A percentile compares a stretch with the other conserved stretches of the same genome.
Conservation (phyloP, 306 rosid species). For the Chamaecrista fasciculata region DNA sequence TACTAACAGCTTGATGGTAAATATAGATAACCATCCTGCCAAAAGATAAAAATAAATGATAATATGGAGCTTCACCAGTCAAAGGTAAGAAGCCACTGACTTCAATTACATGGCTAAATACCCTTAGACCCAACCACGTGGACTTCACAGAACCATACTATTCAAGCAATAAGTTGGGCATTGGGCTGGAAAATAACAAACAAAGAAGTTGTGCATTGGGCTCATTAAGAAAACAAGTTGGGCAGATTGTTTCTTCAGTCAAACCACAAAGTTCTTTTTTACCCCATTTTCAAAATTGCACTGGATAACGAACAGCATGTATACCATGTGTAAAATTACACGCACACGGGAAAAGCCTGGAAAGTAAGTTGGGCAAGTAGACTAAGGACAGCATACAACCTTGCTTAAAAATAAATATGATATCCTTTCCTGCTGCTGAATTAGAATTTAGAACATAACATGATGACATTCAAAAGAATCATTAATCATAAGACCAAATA, state of each 20-base stretch:
- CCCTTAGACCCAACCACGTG: background rate
- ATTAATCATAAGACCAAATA: background rate
- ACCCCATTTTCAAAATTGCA: background rate
- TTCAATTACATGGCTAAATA: conserved; percentile 8
- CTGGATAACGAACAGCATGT: background rate
- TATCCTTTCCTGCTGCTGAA: background rate
- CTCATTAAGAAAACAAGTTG: too few relatives aligned
- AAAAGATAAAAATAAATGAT: background rate
- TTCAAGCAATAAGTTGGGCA: conserved; percentile 10
- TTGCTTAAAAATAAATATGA: background rate
- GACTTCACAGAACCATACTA: conserved; percentile 6
- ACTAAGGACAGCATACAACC: background rate
- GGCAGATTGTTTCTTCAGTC: too few relatives aligned
- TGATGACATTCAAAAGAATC: background rate
- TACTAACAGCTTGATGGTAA: background rate
- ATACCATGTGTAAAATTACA: conserved; percentile 5
- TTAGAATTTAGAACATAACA: background rate
- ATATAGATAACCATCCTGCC: background rate
- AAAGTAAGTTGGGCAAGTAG: background rate
- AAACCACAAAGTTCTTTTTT: background rate
- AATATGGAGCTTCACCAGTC: background rate
- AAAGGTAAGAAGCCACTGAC: background rate
- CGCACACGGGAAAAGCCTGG: background rate
- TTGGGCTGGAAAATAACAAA: too few relatives aligned
- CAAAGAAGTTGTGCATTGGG: too few relatives aligned